Base-by-base conservation (phyloP, 371 early-diverging fungal species). In the Circinella minor region DNA sequence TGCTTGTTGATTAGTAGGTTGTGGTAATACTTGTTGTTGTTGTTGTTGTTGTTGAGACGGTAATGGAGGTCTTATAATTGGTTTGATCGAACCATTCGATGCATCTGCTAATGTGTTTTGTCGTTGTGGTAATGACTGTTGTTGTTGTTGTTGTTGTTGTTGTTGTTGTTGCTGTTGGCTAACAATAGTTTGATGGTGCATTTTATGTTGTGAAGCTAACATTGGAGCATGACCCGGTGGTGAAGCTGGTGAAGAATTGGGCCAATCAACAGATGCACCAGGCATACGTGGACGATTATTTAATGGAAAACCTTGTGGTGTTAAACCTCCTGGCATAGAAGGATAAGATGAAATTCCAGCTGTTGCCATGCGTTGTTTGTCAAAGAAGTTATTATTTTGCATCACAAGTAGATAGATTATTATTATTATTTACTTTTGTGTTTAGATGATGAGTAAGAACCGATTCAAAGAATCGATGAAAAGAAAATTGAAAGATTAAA, bases 331-430 rank as follows among this genome's bases (percentile, higher is more conserved):
- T 7, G 57, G 27, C 34, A 57, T 57, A 27, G 34, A 5, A 6
- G 57, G 57, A 34, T 34, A 57, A 18, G 57, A 57, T 37, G 57
- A 27, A 9, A 57, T n/a, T 27, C 57, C 57, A 6, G 54, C 15
- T 18, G 54, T 34, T 57, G 57, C 57, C 57, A 57, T 57, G 20
- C 57, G 57, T 57, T 57, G 57, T n/a, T 57, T 57, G 57, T 57
- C 57, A 57, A 57, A 18, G 9, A 57, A 57, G 7, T 57, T 18
- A n/a, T n/a, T 57, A n/a, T 57, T 27, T 14, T 57, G 57, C 57
- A 57, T 57, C 34, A 34, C 6, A 9, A 7, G 7, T 5, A 57
- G 0, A n/a, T 57, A 6, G 1, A 18, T n/a, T 55, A n/a, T 55
- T 55, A 8, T n/a, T 8, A 15, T 1, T 20, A 20, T 8, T 11